Percentiles rank a stretch among this genome's conserved stretches.
These are phyloP conservation scores for Starmerella khaoyaiensis DNA, from an alignment of 805 yeast genomes.

Conservation along the genomic window DNA sequence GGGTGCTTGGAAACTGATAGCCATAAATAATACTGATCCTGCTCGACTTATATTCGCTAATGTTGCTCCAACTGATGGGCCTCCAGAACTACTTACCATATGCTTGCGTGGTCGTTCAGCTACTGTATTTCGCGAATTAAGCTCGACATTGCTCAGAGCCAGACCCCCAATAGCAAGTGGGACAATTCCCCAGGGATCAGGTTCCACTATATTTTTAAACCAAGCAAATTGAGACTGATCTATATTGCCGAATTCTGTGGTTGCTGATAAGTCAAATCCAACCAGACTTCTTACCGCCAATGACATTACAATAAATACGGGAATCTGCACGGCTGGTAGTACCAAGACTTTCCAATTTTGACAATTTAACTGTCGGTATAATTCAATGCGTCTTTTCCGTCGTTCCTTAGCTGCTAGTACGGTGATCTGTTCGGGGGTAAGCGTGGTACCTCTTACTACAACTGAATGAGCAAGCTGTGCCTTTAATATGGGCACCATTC, in stretches of 20 bases:
- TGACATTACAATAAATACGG: slow-evolving; percentile 73
- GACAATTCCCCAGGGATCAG: slow-evolving; percentile 49
- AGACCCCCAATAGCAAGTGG: slow-evolving; percentile 63
- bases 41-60: slow-evolving; percentile 59
- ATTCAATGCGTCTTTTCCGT: slow-evolving; percentile 53
- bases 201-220: slow-evolving; percentile 44
- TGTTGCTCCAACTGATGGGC: slow-evolving; percentile 24
- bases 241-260: slow-evolving; percentile 19
- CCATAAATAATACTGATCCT: slow-evolving; percentile 69
- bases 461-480: slow-evolving; percentile 36
- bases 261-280: slow-evolving; percentile 34
- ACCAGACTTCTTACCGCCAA: slow-evolving; percentile 61
- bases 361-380: slow-evolving; percentile 55
- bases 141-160: slow-evolving; percentile 68
- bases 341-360: slow-evolving; percentile 63
- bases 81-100: slow-evolving; percentile 19
- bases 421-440: slow-evolving; percentile 68
- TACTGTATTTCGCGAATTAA: slow-evolving; percentile 51
- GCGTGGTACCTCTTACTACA: slow-evolving; percentile 26
- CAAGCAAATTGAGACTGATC: slow-evolving; percentile 38
- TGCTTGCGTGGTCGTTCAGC: background rate
- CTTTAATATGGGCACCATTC: slow-evolving; percentile 63
- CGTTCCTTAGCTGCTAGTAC: slow-evolving; percentile 66
- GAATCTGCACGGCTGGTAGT: slow-evolving; percentile 71
- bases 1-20: slow-evolving; percentile 76